A percentile compares a stretch with the other conserved stretches of the same genome.
Conservation (phyloP, 192 early-diverging fungal species). For the Backusella morwellensis region DNA sequence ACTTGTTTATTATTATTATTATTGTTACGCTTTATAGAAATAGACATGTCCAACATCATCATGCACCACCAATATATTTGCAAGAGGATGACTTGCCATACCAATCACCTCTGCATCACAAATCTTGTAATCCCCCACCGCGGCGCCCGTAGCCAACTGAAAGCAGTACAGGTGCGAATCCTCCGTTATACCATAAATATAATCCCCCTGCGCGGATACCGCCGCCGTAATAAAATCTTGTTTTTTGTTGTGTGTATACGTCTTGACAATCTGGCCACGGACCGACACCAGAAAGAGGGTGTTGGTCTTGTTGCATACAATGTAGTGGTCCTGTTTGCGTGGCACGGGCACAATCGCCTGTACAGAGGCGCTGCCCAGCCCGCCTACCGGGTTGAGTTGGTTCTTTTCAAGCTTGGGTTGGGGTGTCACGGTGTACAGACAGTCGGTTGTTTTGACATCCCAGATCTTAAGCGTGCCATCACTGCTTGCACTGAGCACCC, state of each 20-base stretch:
- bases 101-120: constrained; percentile 72
- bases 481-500: constrained; percentile 76
- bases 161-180: constrained; percentile 69
- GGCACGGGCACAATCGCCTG: constrained; percentile 63
- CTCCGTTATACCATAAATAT: constrained; percentile 76
- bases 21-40: constrained; percentile 55
- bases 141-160: constrained; percentile 56
- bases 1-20: not conserved
- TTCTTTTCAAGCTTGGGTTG: constrained; percentile 38
- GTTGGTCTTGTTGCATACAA: constrained; percentile 79
- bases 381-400: constrained; percentile 39
- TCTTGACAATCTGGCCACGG: constrained; percentile 59
- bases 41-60: constrained; percentile 65
- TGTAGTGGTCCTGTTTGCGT: constrained; percentile 57
- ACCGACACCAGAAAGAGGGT: constrained; percentile 69
- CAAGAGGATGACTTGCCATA: constrained; percentile 76
- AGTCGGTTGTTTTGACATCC: constrained; percentile 78
- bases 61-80: constrained; percentile 74
- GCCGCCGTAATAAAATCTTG: constrained; percentile 59
- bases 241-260: constrained; percentile 41
- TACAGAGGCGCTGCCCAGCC: constrained; percentile 52
- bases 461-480: constrained; percentile 93
- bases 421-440: constrained; percentile 59
- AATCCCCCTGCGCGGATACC: constrained; percentile 78
- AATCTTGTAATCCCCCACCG: constrained; percentile 47